Base-by-base conservation (phyloP, 2,329 filamentous ascomycete species). In the Microsporum audouinii region DNA sequence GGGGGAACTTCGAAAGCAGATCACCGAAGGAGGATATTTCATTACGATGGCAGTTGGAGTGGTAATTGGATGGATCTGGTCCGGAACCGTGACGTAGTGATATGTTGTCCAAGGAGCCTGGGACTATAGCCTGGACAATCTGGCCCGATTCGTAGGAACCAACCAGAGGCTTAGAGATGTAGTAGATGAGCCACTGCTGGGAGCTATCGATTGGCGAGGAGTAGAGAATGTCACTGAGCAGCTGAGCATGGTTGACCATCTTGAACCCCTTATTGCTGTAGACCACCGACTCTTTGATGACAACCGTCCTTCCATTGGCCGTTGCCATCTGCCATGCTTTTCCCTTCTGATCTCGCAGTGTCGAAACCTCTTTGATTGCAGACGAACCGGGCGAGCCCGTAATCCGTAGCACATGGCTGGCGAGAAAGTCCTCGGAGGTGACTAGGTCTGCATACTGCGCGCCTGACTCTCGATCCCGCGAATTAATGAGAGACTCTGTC, bases 251-350 rank as follows among this genome's bases (percentile, higher is more conserved):
- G 65, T 89, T 91, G 64, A 96, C 79, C 38, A 85, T 85, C 77
- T 94, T 96, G 81, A 97, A 99, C 58, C 91, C 94, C 80, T 99
- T 99, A 71, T 97, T 97, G 73, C 88, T 96, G 76, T 95, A 99
- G 45, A 97, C 83, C 67, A 88, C 88, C 31, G 87, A 85, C 75
- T 99, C 94, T 75, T 97, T 97, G 66, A 99, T 86, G 51, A 99
- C 89, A 63, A 99, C 87, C 56, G 89, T 96, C 69, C 90, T 85
- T 39, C 91, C 91, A 75, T 99, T 99, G 66, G 94, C 80, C 0
- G 95, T 99, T 12, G 87, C 87, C 70, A 94, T 95, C 71, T 96
- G 91, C 76, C 91, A 95, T 36, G 94, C 89, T 80, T 97, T 97
- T 65, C 88, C 88, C 73, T 91, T 86, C 71, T 84, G 88, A 76